Evolutionary conservation across 352 stramenopile genomes (phyloP).

Genomic region (Thraustochytrium aureum): DNA sequence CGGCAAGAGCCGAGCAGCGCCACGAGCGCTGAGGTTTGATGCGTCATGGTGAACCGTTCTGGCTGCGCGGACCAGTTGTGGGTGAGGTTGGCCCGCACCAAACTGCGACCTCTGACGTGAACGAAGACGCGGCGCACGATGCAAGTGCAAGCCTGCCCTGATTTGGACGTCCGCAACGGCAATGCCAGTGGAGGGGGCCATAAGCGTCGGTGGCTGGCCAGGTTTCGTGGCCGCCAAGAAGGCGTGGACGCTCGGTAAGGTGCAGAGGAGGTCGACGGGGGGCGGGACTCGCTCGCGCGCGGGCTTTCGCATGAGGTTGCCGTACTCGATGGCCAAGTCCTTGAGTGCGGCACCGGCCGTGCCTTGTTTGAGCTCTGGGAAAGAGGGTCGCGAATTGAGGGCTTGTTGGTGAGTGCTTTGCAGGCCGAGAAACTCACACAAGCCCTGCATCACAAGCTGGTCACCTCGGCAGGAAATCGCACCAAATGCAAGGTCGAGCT

Average conservation of each 20-base stretch:
- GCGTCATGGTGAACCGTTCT: neutral
- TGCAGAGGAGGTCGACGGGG: slow-evolving; percentile 28
- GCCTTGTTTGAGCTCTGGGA: slow-evolving; percentile 39
- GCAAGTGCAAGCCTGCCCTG: neutral
- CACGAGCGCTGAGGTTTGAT: neutral
- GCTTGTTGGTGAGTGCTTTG: neutral
- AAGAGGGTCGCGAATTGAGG: neutral
- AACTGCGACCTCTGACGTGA: neutral
- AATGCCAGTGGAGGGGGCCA: neutral
- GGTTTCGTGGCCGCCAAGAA: neutral
- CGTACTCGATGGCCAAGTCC: slow-evolving; percentile 39
- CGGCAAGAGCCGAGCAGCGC: neutral
- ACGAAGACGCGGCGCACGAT: neutral
- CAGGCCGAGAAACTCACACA: slow-evolving; percentile 44
- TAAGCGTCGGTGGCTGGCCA: neutral
- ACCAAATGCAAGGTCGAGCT: slow-evolving; percentile 32
- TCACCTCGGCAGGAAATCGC: slow-evolving; percentile 26
- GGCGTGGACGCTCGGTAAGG: neutral
- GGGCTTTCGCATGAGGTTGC: neutral
- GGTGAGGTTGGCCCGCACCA: slow-evolving; percentile 31
- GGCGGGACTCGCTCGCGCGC: neutral
- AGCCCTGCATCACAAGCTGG: slow-evolving; percentile 7
- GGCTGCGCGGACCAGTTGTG: neutral
- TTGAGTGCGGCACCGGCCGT: slow-evolving; percentile 44
- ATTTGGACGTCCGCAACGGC: neutral